phyloP scores from a whole-genome alignment of 257 asterid species.

The Echites panduratus region DNA sequence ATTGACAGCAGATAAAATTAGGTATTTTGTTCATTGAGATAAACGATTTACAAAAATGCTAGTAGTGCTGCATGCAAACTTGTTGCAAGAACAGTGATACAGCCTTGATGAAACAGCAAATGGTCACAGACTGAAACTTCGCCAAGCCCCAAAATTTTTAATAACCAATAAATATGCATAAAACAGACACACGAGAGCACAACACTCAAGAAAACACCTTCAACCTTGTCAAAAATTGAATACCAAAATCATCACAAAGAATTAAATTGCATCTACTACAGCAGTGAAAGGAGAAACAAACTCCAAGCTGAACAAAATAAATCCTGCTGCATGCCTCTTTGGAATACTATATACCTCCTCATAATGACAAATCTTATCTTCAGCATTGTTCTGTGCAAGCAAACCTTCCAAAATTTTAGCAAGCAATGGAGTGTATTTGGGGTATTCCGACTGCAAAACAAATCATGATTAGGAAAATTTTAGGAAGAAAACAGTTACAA shows the following conservation, averaged over 20 bases:
- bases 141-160: not conserved
- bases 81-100: not conserved
- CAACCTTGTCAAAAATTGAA: not conserved
- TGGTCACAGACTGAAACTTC: not conserved
- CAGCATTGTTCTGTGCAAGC: constrained; percentile 48
- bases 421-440: constrained; percentile 83
- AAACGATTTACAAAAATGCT: not conserved
- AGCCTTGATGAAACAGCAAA: not conserved
- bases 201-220: not conserved
- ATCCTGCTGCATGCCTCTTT: not conserved
- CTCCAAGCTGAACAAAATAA: not conserved
- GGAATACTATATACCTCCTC: constrained; percentile 52
- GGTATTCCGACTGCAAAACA: constrained; percentile 76
- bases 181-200: not conserved
- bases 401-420: constrained; percentile 80
- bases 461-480: not conserved
- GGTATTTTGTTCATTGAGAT: not conserved
- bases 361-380: constrained; percentile 58
- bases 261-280: not conserved
- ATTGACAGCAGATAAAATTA: not conserved
- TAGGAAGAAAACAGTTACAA: not conserved
- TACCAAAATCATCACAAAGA: not conserved
- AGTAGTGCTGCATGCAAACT: not conserved
- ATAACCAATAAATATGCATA: not conserved
- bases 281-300: not conserved